Evolutionary conservation across 345 rosid genomes (phyloP), one percentile per base, ranked within the genome.

Genomic region (Triadica sebifera): DNA sequence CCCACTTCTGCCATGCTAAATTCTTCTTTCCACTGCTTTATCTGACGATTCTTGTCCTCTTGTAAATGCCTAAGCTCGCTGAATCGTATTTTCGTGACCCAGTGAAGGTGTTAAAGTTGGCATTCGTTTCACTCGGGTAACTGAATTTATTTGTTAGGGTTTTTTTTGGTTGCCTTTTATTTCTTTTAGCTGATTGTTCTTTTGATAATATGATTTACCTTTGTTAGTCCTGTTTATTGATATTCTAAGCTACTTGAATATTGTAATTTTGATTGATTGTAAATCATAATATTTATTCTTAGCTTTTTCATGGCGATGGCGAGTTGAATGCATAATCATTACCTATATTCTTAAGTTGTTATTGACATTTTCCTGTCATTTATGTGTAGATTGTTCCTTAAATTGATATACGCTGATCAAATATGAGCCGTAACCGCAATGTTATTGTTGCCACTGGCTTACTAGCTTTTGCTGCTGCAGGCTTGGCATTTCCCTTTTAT

Each of bases 401-500:
- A 29, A 29, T 29, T 29, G 34, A 29, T 63, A 16, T 52, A 2
- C 4, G 20, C 55, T 47, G 12, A 61, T 58, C 67, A 22, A n/a
- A 34, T 56, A 93, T 93, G 97, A 60, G 82, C 62, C 85, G 86
- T 69, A 74, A 77, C 8, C 87, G 94, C 41, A 95, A 95, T 82
- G 72, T 74, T 12, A 61, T 90, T 19, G 93, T 95, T 75, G 99
- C 99, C 0, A 66, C 88, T 39, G 94, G 99, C 16, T 87, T 95
- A 67, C 78, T 93, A 63, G 82, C 84, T 75, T 95, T 93, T 81
- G 98, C 92, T 6, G 77, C 86, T 59, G 94, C 88, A 29, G 94
- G 99, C 73, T 81, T 95, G 81, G 88, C 97, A 1, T 93, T 93
- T 83, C 96, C 97, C 41, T 93, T 93, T 71, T 93, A 88, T 85